Base-by-base conservation (phyloP, 83 land plant genomes). In the Thuja plicata region DNA sequence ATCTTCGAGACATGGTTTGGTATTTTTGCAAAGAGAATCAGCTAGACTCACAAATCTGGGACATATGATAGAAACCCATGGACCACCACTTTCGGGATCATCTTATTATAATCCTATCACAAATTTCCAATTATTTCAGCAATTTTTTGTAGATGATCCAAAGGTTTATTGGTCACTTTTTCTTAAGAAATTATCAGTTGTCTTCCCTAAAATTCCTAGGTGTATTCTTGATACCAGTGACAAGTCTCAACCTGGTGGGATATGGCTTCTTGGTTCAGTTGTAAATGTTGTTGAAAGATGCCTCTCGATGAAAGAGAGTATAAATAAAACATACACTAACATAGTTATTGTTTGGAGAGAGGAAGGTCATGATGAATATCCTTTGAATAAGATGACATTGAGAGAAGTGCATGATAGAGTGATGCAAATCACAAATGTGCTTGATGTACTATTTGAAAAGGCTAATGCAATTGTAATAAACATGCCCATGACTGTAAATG, bases 261-360 rank as follows among this genome's bases (percentile, higher is more conserved):
- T 87, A 40, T 98, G 99, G 99, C 90, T 98, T 76, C 98, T 96
- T 19, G 99, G 96, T 37, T 87, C 99, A 15, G 90, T 92, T 57
- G 54, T 97, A 85, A 98, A 98, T 91, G 91, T 95, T 73, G 99
- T 98, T 73, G 98, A 98, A 91, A 92, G 98, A 85, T 98, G 99
- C 88, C 82, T 98, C 43, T 90, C 88, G 60, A 92, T 96, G 3
- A 86, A 87, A 34, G 89, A 91, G 38, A 88, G 87, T 71, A 92
- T 88, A 24, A 89, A 90, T 35, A 98, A 95, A 83, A 89, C 91
- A 19, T 98, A 98, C 89, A 84, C 90, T 52, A 92, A 92, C 89
- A 41, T 90, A 27, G 99, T 97, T 80, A 86, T 98, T 62, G 89
- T 98, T 13, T 94, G 97, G 96, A 96, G 99, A 82, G 89, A 98